Base-by-base conservation (phyloP, 2,329 filamentous ascomycete species). In the Penicillium capsulatum region DNA sequence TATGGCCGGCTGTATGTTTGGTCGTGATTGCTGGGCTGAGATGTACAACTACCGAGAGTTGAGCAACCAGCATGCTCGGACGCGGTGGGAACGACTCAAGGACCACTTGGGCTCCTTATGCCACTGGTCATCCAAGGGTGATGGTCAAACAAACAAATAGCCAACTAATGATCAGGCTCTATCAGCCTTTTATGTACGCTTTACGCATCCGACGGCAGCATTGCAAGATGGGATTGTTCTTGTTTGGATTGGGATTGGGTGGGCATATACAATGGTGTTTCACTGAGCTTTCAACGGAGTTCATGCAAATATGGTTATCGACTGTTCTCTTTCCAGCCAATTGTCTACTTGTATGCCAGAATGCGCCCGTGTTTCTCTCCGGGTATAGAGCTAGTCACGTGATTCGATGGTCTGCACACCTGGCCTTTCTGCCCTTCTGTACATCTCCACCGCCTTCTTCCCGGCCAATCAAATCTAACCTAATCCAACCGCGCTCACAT, bases 1-100 rank as follows among this genome's bases (percentile, higher is more conserved):
- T 66, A 97, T 98, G 91, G 92, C 92, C 4, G 92, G 92, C 3
- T 98, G 92, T 63, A 85, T 95, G 65, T 97, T 87, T 84, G 91
- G 91, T 3, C 80, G 92, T 34, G 91, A 98, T 68, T 98, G 92
- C 65, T 97, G 91, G 91, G 84, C 83, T 26, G 92, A 98, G 69
- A 96, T 98, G 81, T 95, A 95, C 70, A 84, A 85, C 63, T 98
- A 89, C 70, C 85, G 90, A 36, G 83, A 95, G 64, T 76, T 94
- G 59, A 94, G 88, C 71, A 91, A 94, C 64, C 83, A 81, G 66
- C 76, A 96, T 47, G 96, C 96, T 71, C 80, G 88, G 36, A 86
- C 80, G 35, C 74, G 70, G 39, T 96, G 88, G 87, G 85, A 94
- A 70, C 77, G 73, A 51, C 69, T 69, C 36, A 63, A 63, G 38